A percentile compares a stretch with the other conserved stretches of the same genome.
Evolutionary conservation across 2,329 filamentous ascomycete genomes (phyloP).

Genomic region (Mycogone perniciosa): DNA sequence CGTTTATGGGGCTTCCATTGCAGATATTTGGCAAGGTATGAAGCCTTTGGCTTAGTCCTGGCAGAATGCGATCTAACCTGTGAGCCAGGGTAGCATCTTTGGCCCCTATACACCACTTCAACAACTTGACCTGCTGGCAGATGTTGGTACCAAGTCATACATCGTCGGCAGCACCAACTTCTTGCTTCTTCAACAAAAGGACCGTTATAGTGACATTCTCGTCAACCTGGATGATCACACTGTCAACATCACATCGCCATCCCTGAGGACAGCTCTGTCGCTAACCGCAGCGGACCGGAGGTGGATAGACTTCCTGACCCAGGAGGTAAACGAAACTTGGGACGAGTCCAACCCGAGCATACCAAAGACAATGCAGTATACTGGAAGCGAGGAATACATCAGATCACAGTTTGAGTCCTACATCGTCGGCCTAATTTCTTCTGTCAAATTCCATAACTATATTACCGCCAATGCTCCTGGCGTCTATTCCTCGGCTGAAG

Average conservation of each 20-base stretch:
- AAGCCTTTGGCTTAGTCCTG: background rate
- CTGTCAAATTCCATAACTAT: conserved; percentile 82
- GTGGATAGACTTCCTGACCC: conserved; percentile 94
- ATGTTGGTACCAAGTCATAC: conserved; percentile 93
- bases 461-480: conserved; percentile 56
- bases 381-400: conserved; percentile 95
- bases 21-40: conserved; percentile 87
- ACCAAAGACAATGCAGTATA: conserved; percentile 92
- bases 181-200: conserved; percentile 84
- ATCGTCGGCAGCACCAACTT: conserved; percentile 97
- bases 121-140: conserved; percentile 87
- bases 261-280: conserved; percentile 66
- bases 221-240: conserved; percentile 91
- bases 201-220: conserved; percentile 91
- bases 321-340: conserved; percentile 94
- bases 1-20: conserved; percentile 90
- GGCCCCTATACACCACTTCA: conserved; percentile 95
- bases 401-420: conserved; percentile 97
- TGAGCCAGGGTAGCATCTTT: conserved; percentile 73
- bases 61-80: conserved; percentile 12
- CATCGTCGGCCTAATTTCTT: conserved; percentile 77
- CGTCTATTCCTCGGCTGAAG: conserved; percentile 63
- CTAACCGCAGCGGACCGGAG: conserved; percentile 83
- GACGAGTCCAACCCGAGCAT: conserved; percentile 82
- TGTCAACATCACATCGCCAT: conserved; percentile 75